A percentile compares a stretch with the other conserved stretches of the same genome.
phyloP scores from a whole-genome alignment of 1,284 basidiomycete species.

The Boletellus dicymbophilus region DNA sequence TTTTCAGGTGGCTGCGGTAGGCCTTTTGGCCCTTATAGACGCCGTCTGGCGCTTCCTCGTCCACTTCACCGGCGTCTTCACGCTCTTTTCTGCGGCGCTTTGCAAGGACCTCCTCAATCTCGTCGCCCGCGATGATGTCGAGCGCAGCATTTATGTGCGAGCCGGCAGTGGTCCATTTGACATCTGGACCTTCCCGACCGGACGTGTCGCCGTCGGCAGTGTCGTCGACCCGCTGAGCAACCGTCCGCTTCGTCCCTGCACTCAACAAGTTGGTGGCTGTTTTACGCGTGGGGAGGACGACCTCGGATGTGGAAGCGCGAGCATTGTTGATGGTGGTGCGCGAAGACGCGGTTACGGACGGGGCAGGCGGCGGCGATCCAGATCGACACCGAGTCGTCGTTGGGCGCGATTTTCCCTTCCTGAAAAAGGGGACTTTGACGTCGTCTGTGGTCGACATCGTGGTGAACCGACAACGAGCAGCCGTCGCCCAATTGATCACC shows the following conservation, averaged over 20 bases:
- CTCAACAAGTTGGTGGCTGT: constrained; percentile 69
- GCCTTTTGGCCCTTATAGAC: constrained; percentile 85
- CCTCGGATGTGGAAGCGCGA: constrained; percentile 54
- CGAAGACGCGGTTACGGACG: constrained; percentile 29
- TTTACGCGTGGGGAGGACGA: constrained; percentile 77
- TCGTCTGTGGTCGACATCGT: constrained; percentile 44
- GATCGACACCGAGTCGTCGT: constrained; percentile 74
- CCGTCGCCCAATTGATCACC: not conserved
- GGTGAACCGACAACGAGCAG: constrained; percentile 7
- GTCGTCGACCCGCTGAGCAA: constrained; percentile 53
- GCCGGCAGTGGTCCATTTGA: constrained; percentile 75
- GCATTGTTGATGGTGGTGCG: constrained; percentile 31
- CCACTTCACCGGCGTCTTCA: constrained; percentile 57
- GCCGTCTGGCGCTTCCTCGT: constrained; percentile 78
- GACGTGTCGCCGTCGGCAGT: constrained; percentile 43
- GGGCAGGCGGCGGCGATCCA: constrained; percentile 32
- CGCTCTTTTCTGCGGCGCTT: constrained; percentile 60
- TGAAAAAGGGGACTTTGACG: constrained; percentile 80
- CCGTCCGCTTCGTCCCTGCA: constrained; percentile 82
- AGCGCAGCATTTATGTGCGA: constrained; percentile 69
- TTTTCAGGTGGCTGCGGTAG: constrained; percentile 84
- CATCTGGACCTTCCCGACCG: constrained; percentile 66
- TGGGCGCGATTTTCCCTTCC: constrained; percentile 78
- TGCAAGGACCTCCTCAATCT: constrained; percentile 71
- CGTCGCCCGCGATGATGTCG: constrained; percentile 78